A percentile compares a stretch with the other conserved stretches of the same genome.
These are phyloP conservation scores for Gymnopus androsaceus DNA, from an alignment of 1,284 basidiomycete species.

Conservation along the genomic window DNA sequence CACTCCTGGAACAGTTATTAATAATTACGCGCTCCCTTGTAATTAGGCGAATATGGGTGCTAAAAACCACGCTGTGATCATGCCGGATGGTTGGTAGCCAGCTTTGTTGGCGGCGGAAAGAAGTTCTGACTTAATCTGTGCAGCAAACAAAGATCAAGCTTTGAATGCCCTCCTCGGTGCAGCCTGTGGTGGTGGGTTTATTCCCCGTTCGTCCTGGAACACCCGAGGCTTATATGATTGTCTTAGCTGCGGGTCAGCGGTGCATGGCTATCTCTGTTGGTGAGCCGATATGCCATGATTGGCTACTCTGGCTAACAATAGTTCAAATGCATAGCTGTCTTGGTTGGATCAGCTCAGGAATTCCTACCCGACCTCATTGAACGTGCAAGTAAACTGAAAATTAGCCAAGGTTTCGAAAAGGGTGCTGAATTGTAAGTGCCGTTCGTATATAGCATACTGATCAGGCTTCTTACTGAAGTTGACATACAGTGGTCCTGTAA, in stretches of 20 bases:
- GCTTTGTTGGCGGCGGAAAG: no score
- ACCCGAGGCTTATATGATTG: neutral
- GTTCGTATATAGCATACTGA: neutral
- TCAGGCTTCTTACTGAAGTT: neutral
- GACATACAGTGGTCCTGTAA: slow-evolving; percentile 10
- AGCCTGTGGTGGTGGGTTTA: slow-evolving; percentile 4
- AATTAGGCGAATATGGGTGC: slow-evolving; percentile 7
- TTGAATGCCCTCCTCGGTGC: slow-evolving; percentile 9
- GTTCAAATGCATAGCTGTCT: neutral
- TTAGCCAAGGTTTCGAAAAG: slow-evolving; percentile 9
- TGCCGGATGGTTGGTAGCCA: slow-evolving; percentile 9
- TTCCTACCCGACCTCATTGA: slow-evolving; percentile 12
- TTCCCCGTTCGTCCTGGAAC: neutral
- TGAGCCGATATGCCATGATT: neutral
- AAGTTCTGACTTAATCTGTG: neutral
- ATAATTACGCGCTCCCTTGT: neutral
- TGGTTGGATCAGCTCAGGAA: slow-evolving; percentile 10
- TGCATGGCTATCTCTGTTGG: slow-evolving; percentile 12
- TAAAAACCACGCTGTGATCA: slow-evolving; percentile 10
- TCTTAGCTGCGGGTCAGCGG: slow-evolving; percentile 9
- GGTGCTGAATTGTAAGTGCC: slow-evolving; percentile 7
- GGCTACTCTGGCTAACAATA: neutral
- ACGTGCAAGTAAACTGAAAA: slow-evolving; percentile 8
- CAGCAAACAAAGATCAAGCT: slow-evolving; percentile 12
- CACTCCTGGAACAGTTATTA: neutral